Evolutionary conservation across 2,329 filamentous ascomycete genomes (phyloP).

Genomic region (Lojkania enalia): DNA sequence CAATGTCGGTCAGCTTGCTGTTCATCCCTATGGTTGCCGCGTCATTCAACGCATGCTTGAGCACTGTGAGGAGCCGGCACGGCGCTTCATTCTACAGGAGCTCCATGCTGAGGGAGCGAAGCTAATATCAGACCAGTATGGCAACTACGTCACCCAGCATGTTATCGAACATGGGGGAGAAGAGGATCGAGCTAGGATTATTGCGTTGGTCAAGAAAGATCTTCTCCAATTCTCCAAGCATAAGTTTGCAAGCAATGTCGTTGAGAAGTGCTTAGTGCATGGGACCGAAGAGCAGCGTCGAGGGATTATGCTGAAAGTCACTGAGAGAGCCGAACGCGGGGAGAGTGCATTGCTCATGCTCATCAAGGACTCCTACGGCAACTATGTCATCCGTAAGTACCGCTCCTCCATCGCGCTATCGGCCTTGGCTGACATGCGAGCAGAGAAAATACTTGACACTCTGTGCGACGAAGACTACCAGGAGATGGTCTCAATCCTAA

Average conservation of each 20-base stretch:
- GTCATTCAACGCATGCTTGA: slow-evolving; percentile 93
- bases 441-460: slow-evolving; percentile 76
- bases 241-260: slow-evolving; percentile 96
- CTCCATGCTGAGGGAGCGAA: slow-evolving; percentile 71
- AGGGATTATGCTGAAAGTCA: slow-evolving; percentile 60
- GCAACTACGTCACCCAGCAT: slow-evolving; percentile 96
- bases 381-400: slow-evolving; percentile 94
- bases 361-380: slow-evolving; percentile 90
- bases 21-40: slow-evolving; percentile 84
- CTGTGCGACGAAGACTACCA: slow-evolving; percentile 47
- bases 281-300: slow-evolving; percentile 71
- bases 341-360: slow-evolving; percentile 72
- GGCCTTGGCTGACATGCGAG: slow-evolving; percentile 11
- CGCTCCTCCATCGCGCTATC: not conserved
- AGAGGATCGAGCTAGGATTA: slow-evolving; percentile 73
- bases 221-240: slow-evolving; percentile 82
- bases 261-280: slow-evolving; percentile 84
- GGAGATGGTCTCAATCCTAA: slow-evolving; percentile 46
- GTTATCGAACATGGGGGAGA: slow-evolving; percentile 77
- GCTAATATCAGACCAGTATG: slow-evolving; percentile 84
- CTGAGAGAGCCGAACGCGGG: slow-evolving; percentile 62
- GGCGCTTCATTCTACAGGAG: slow-evolving; percentile 73
- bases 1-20: slow-evolving; percentile 72
- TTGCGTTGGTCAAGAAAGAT: slow-evolving; percentile 71
- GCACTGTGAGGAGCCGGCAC: slow-evolving; percentile 72